Conservation (phyloP, 2,329 filamentous ascomycete species). For the Albifimbria verrucaria region DNA sequence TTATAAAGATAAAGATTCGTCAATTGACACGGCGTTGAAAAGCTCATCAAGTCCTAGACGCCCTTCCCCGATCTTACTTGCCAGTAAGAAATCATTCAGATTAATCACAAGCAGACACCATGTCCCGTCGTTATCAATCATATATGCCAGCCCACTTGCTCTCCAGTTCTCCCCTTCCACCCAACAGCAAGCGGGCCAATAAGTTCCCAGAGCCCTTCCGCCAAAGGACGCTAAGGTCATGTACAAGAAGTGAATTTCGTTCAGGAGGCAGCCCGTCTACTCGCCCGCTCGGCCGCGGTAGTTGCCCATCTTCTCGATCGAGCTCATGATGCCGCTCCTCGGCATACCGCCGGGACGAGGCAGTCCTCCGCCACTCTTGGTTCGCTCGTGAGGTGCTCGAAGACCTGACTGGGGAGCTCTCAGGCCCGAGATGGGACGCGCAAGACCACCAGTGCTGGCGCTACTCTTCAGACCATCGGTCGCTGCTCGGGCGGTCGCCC, state of each 20-base stretch:
- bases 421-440: slow-evolving; percentile 50
- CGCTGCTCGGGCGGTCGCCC: slow-evolving; percentile 21
- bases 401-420: slow-evolving; percentile 55
- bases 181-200: no score
- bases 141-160: not conserved
- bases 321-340: slow-evolving; percentile 74
- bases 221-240: no score
- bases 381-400: slow-evolving; percentile 39
- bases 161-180: no score
- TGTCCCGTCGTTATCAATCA: not conserved
- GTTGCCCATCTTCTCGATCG: slow-evolving; percentile 84
- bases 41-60: no score
- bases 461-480: slow-evolving; percentile 40
- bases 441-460: no score
- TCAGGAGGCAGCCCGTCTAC: slow-evolving; percentile 10
- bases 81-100: no score
- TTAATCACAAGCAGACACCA: not conserved
- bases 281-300: slow-evolving; percentile 42
- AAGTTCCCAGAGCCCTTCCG: no score
- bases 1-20: no score
- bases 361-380: slow-evolving; percentile 42
- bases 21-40: no score
- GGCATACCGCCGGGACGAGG: slow-evolving; percentile 46
- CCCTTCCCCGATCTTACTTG: no score
- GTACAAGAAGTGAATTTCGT: no score